A percentile compares a stretch with the other conserved stretches of the same genome.
Conservation (phyloP, 2,329 filamentous ascomycete species). For the Alternaria triticina region DNA sequence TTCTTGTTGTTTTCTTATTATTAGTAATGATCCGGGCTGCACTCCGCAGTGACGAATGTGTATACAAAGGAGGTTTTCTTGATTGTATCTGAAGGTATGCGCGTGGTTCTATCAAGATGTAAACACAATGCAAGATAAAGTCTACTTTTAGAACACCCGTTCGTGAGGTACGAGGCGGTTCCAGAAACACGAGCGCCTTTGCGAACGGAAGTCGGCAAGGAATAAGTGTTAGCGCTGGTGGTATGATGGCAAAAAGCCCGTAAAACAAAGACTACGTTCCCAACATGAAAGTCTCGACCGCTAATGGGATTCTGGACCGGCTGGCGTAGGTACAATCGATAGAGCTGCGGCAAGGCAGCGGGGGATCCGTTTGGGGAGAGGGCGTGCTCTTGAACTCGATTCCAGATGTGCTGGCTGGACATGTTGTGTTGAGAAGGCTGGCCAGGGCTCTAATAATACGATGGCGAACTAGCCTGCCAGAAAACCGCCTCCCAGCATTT, state of each 20-base stretch:
- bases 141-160: neutral
- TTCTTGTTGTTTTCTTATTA: neutral
- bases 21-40: constrained; percentile 7
- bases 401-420: neutral
- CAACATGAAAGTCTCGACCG: neutral
- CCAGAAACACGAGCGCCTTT: neutral
- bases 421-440: neutral
- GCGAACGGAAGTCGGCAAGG: neutral
- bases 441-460: neutral
- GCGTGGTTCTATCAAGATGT: neutral
- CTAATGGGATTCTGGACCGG: neutral
- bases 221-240: neutral
- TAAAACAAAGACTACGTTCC: neutral
- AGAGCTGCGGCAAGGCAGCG: neutral
- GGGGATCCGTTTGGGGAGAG: neutral
- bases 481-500: neutral
- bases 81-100: neutral
- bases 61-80: neutral
- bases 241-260: neutral
- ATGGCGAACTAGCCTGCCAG: neutral
- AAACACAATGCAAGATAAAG: neutral
- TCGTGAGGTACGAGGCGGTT: neutral
- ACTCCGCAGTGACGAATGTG: constrained; percentile 1
- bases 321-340: neutral
- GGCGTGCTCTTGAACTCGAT: neutral